Evolutionary conservation across 2,329 filamentous ascomycete genomes (phyloP).

Genomic region (Phialophora tarda): DNA sequence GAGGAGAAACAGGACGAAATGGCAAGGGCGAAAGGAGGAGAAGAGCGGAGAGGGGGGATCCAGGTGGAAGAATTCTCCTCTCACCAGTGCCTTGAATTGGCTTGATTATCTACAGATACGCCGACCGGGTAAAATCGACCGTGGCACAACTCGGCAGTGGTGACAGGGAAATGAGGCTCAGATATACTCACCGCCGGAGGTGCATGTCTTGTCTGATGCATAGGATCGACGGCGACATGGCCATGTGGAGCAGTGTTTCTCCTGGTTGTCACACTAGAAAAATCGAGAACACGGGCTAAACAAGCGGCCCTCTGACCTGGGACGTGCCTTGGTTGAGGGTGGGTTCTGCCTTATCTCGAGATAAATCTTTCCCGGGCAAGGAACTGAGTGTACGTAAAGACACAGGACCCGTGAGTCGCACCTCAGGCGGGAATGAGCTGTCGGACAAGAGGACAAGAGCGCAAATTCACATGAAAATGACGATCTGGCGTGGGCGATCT

Average conservation of each 20-base stretch:
- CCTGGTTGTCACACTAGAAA: constrained; percentile 9
- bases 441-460: neutral
- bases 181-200: neutral
- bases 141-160: neutral
- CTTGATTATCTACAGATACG: neutral
- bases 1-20: neutral
- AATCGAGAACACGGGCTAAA: constrained; percentile 17
- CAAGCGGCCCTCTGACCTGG: neutral
- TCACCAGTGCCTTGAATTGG: neutral
- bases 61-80: neutral
- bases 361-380: neutral
- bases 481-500: neutral
- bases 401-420: neutral
- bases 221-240: constrained; percentile 11
- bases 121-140: neutral
- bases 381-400: neutral
- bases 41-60: constrained; percentile 11
- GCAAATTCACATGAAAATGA: neutral
- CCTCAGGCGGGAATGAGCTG: neutral
- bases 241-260: neutral
- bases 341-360: neutral
- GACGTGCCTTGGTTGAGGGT: neutral
- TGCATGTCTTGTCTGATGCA: neutral
- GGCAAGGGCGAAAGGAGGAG: constrained; percentile 11
- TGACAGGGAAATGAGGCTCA: constrained; percentile 9